Evolutionary conservation across 1,284 basidiomycete species (phyloP), one percentile per base, ranked within the genome.

Genomic region (Puccinia polysora): DNA sequence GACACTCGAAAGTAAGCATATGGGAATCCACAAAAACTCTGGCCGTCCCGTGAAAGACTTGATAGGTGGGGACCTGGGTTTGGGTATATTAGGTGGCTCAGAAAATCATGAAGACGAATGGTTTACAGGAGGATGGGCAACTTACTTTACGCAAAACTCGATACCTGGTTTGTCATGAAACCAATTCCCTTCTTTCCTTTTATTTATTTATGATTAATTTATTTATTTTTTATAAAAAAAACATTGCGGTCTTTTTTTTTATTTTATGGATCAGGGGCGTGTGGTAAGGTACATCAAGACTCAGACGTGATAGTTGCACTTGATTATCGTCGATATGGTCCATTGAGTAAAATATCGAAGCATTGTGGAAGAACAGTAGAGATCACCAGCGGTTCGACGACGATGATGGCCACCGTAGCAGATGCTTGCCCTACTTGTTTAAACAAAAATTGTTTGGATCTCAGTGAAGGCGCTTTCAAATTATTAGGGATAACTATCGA

Each of bases 361-460:
- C 20, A 68, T 56, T 68, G 65, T 34, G 52, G 53, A 6, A 68
- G 45, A 40, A 68, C 53, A 47, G 65, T 68, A 6, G 38, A 45
- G 18, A 68, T 68, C 43, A 68, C 52, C 15, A 59, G 38, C 25
- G 38, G 50, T 14, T 25, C 30, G n/a, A 49, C 10, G 15, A 63
- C 60, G 4, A 49, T 63, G 12, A 18, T 4, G 0, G 60, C 60
- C 5, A 45, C 47, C 30, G 73, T 74, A 15, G 73, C 73, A 7
- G 73, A 74, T 63, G 73, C 67, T 28, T 74, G 73, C 34, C 73
- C 73, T 1, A 62, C 73, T n/a, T 74, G 73, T 53, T 56, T 68
- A 34, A 74, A 74, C 49, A 32, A 20, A 36, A 69, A 69, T 32
- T 68, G 59, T 32, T 38, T 74, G 28, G 73, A 74, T 65, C 47